Evolutionary conservation across 1,284 basidiomycete species (phyloP), one percentile per base, ranked within the genome.

Genomic region (Ustilago tritici): DNA sequence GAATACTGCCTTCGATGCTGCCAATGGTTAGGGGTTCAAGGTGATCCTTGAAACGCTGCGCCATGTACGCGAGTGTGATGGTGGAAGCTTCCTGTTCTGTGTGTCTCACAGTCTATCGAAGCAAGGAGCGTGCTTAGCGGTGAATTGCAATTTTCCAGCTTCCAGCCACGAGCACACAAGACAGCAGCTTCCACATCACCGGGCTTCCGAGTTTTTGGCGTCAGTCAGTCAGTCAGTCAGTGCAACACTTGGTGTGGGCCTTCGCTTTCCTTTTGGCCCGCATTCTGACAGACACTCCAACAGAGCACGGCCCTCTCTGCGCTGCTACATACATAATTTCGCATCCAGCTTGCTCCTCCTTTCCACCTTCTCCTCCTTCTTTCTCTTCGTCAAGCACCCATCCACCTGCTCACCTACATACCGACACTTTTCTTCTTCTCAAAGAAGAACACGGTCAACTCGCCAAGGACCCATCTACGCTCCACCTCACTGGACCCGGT

Each of bases 111-210:
- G 17, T 41, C 17, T 12, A 15, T 17, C 40, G 40, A 41, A 41
- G 40, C 40, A 41, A 17, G 40, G 17, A 41, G 43, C 43, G 43
- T 19, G 17, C 43, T 46, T 19, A 23, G 43, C 43, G 17, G 43
- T 5, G 43, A 19, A 15, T 19, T 46, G 17, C 14, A 46, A 19
- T 19, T 46, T 46, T 46, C 49, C 14, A 14, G 46, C 19, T 8
- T 49, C 46, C n/a, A 23, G 46, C 19, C 46, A 23, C 17, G 31
- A 34, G 40, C 23, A 11, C 46, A 23, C 31, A 15, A 34, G 40
- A 11, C 12, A 23, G 32, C 11, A 67, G 54, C 70, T 73, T 73
- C 70, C 70, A 73, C 58, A 50, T 73, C 70, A 73, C 19, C 65
- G 68, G 54, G 32, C 56, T 61, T 72, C 70, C 56, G 70, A 72